A percentile compares a stretch with the other conserved stretches of the same genome.
Conservation (phyloP, 768 basidiomycete genomes). For the Leccinum obscurum region DNA sequence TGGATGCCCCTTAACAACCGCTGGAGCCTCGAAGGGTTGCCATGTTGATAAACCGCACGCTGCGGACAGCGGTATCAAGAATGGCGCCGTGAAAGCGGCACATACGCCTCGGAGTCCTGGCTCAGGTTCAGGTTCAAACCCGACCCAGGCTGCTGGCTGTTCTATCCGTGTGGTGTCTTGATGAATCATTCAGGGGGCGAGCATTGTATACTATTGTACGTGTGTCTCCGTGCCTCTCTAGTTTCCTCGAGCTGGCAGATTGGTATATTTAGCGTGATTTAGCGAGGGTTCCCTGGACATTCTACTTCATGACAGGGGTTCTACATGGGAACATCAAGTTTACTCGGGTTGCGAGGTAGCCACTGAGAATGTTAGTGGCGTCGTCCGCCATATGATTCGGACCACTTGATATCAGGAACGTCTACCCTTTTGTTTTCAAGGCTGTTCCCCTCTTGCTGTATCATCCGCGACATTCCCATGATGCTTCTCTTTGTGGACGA, state of each 20-base stretch:
- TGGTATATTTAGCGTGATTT: background rate
- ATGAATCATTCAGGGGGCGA: background rate
- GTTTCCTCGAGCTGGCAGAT: background rate
- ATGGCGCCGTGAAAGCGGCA: background rate
- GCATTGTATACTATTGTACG: background rate
- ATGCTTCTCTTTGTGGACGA: background rate
- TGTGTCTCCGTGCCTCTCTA: background rate
- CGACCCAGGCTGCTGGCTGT: background rate
- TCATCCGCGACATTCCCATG: background rate
- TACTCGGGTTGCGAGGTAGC: background rate
- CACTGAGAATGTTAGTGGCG: background rate
- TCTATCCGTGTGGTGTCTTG: background rate
- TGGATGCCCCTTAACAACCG: background rate
- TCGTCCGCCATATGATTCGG: background rate
- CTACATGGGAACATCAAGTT: background rate
- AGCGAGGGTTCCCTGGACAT: background rate
- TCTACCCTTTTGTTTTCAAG: background rate
- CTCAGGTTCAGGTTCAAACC: background rate
- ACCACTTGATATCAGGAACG: background rate
- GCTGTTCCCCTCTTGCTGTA: background rate
- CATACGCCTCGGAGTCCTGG: background rate
- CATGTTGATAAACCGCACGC: background rate
- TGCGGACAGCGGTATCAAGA: background rate
- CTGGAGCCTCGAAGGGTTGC: background rate
- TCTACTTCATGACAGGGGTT: background rate